Evolutionary conservation across 129 eudicot species (phyloP), one percentile per base, ranked within the genome.

Genomic region (Tagetes erecta): DNA sequence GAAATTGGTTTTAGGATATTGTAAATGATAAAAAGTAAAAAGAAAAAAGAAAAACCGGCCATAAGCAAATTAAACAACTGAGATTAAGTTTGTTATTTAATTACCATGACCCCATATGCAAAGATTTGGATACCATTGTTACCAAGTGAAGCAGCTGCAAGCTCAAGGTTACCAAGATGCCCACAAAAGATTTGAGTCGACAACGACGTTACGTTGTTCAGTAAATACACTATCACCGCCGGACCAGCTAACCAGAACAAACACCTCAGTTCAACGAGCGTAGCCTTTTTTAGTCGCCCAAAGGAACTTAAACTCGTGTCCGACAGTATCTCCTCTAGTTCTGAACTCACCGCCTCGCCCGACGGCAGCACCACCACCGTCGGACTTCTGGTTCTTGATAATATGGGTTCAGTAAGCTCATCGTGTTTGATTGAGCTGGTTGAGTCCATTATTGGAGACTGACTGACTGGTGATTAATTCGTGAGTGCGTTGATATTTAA

Each of bases 151-250:
- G 87, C 52, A 9, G 87, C 87, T 5, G 87, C 84, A 1, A 83
- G 84, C 82, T 83, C 55, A 41, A 83, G 87, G 77, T 83, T 83
- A 58, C 87, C 87, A 6, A 79, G 73, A 63, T 84, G 88, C 41
- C 88, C 88, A 30, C 88, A 84, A 75, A 84, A 84, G 59, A 84
- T 84, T 62, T 84, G 88, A 0, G 88, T 84, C 39, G 88, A 76
- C 78, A 84, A 68, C 11, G 88, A 84, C 4, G 80, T 80, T 8
- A 84, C 80, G 78, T 84, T 81, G 78, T 77, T 81, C 5, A 84
- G 81, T 69, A 84, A 42, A 64, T 84, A 84, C 0, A 84, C 88
- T 1, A 84, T 58, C 42, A 84, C 78, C 0, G 85, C 83, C 33
- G 88, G 88, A 37, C 80, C 85, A 7, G 88, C 83, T 56, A 84